Evolutionary conservation across 805 yeast species (phyloP), one percentile per base, ranked within the genome.

Genomic region (Nakazawaea sp.): DNA sequence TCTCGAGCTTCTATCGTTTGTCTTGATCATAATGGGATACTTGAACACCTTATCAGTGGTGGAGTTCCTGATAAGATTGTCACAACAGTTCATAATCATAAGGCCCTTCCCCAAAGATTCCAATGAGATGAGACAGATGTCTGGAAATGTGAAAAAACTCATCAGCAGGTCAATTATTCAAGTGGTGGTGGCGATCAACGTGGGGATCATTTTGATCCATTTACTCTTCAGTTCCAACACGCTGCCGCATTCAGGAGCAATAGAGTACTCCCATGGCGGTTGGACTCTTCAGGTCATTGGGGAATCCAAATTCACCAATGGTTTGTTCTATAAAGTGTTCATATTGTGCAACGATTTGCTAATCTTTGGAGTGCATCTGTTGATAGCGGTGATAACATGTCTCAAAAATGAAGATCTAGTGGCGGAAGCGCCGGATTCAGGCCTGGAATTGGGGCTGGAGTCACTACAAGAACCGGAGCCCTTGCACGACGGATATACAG

Each of bases 221-320:
- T 41, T 68, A n/a, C 19, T 60, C 2, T 55, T 56, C 9, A 58
- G 63, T 6, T 47, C 59, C 6, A 52, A 51, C 11, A 52, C 49
- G 19, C 46, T 47, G 17, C 49, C 50, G 1, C 33, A 39, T 8
- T 30, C 31, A 21, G 49, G 45, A 5, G 41, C 35, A 23, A 27
- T 44, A 4, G 52, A 53, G 1, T 53, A 54, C 26, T 50, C 52
- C 2, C 53, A 62, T 43, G 74, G 75, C 1, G 48, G 59, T n/a
- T 40, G 64, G 15, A 47, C 63, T 3, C 34, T 72, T 18, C 72
- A 69, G 42, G 45, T 71, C 15, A 64, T 72, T 17, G 81, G 81
- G 0, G 78, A 74, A 33, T 19, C 40, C 9, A 39, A 43, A 30
- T 55, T 51, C 35, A 18, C 30, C 2, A 40, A 43, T 45, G 21